Base-by-base conservation (phyloP, 2,329 filamentous ascomycete genomes). In the Aspergillus fumigatus region DNA sequence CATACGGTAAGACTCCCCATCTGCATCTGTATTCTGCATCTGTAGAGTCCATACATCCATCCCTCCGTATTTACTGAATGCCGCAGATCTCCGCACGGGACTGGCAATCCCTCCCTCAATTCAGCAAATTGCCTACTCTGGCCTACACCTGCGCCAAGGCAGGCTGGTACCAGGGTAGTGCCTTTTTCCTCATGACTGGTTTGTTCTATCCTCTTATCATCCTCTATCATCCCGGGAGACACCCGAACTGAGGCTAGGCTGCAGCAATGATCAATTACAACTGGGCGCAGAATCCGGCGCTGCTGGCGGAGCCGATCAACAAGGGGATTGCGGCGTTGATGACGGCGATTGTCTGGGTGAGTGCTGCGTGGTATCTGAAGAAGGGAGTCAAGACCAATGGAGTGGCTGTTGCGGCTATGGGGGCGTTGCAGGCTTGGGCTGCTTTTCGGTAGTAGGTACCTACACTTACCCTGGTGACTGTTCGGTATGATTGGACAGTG, bases 111-210 rank as follows among this genome's bases (percentile, higher is more conserved):
- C 53, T 55, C 14, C 59, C 58, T 14, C 57, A 64, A 35, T 66
- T 62, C 57, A 59, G 59, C 47, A 48, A 60, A 26, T 52, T 68
- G 3, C 65, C 65, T 9, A 60, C 47, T 48, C 58, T 66, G 2
- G 61, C 65, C 45, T 66, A 59, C 35, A 63, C 65, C 4, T 63
- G 65, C 41, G 63, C 60, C 21, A 60, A 54, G 9, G 64, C 58
- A 2, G 65, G 65, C 14, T 68, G 65, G 65, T 68, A 62, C n/a
- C 65, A 67, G 52, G 65, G 65, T 2, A 65, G 64, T 52, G 62
- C 52, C 1, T 67, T 62, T 41, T 62, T 67, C 50, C 10, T 67
- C 11, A 56, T 67, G 29, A 64, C 57, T 9, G 65, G 64, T 66
- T 48, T 25, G 52, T 26, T 5, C 40, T n/a, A 5, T 19, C 21